phyloP scores from a whole-genome alignment of 495 filamentous ascomycete species.

The Penicillium lagena region DNA sequence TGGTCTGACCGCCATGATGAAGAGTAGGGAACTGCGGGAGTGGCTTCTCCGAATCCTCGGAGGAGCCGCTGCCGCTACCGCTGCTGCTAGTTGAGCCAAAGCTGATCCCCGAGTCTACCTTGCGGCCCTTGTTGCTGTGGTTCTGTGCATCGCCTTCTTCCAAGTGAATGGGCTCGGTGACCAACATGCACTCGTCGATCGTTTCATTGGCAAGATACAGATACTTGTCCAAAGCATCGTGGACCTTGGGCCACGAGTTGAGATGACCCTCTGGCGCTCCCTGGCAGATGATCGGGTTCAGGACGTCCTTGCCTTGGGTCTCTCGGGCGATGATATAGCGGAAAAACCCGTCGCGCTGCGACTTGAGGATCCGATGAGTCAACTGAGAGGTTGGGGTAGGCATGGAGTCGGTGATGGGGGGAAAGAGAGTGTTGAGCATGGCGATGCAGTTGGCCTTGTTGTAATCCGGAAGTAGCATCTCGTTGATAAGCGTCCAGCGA shows the following conservation, averaged over 20 bases:
- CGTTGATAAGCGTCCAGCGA: slow-evolving; percentile 58
- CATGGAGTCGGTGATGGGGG: slow-evolving; percentile 43
- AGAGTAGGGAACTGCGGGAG: slow-evolving; percentile 34
- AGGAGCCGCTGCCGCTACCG: slow-evolving; percentile 12
- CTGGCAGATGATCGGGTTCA: slow-evolving; percentile 50
- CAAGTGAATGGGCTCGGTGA: slow-evolving; percentile 43
- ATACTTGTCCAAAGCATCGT: slow-evolving; percentile 54
- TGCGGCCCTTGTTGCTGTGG: slow-evolving; percentile 38
- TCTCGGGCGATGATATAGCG: slow-evolving; percentile 57
- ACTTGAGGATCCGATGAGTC: slow-evolving; percentile 44
- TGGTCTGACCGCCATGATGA: slow-evolving; percentile 11
- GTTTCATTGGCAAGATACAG: slow-evolving; percentile 52
- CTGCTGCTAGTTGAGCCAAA: slow-evolving; percentile 38
- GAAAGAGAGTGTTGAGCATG: slow-evolving; percentile 74
- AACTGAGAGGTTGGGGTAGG: slow-evolving; percentile 47
- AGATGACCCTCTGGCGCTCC: slow-evolving; percentile 42
- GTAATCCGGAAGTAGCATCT: slow-evolving; percentile 58
- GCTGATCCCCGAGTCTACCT: slow-evolving; percentile 60
- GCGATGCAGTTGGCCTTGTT: slow-evolving; percentile 66
- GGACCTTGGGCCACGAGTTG: slow-evolving; percentile 52
- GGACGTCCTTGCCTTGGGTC: slow-evolving; percentile 47
- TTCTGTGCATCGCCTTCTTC: slow-evolving; percentile 18
- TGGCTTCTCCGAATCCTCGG: slow-evolving; percentile 37
- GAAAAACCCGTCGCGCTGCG: slow-evolving; percentile 62
- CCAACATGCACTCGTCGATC: slow-evolving; percentile 52